These are phyloP conservation scores for Globisporangium rhizosaccharum DNA, from an alignment of 352 stramenopile species.

Conservation along the genomic window DNA sequence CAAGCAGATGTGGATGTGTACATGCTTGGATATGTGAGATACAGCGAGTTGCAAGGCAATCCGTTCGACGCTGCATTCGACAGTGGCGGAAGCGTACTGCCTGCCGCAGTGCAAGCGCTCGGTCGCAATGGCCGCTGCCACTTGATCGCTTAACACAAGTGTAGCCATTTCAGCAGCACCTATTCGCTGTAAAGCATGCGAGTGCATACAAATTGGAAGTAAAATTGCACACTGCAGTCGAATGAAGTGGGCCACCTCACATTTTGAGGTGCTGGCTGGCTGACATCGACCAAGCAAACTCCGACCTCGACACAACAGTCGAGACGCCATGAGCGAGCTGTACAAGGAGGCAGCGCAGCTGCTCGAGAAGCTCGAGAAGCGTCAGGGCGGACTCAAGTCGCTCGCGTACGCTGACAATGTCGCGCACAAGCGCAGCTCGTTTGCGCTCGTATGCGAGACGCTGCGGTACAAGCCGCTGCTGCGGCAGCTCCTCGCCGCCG, in stretches of 20 bases:
- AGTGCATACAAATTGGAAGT: no score
- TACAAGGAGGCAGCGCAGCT: slow-evolving; percentile 78
- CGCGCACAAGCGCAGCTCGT: slow-evolving; percentile 85
- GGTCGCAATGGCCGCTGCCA: slow-evolving; percentile 32
- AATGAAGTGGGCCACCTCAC: no score
- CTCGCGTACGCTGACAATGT: slow-evolving; percentile 79
- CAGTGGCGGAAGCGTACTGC: slow-evolving; percentile 23
- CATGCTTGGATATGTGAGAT: no score
- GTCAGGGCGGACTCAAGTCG: slow-evolving; percentile 79
- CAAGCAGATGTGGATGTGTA: no score
- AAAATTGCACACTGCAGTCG: no score
- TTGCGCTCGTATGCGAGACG: slow-evolving; percentile 86
- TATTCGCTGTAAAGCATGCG: no score
- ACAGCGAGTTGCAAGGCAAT: slow-evolving; percentile 49
- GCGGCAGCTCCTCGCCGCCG: slow-evolving; percentile 52
- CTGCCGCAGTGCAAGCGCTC: slow-evolving; percentile 36
- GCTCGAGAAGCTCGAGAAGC: slow-evolving; percentile 72
- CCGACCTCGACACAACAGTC: no score
- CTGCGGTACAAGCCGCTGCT: slow-evolving; percentile 84
- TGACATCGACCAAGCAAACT: slow-evolving; percentile 1
- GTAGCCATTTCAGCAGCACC: no score
- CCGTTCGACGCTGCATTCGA: slow-evolving; percentile 31
- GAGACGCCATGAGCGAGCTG: slow-evolving; percentile 68
- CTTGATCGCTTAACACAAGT: slow-evolving; percentile 7
- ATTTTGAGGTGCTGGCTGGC: background rate